These are phyloP conservation scores for Rhodotorula graminis DNA, from an alignment of 768 basidiomycete genomes.

Conservation along the genomic window DNA sequence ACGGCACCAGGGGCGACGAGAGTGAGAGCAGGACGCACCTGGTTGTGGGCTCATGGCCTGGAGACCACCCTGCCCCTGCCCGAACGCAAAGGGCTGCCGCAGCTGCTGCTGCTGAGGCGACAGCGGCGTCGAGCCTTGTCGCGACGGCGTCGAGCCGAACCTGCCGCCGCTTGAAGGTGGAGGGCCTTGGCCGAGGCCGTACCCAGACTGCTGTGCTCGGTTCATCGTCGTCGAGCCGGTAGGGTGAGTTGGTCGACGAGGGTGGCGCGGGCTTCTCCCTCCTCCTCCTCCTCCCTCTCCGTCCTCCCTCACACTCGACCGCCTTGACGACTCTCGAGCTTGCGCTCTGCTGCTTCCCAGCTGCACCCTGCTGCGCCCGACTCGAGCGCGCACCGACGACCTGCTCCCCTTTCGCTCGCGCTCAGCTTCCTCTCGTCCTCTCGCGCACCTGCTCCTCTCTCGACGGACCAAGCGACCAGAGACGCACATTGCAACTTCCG, in stretches of 20 bases:
- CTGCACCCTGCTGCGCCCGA: too few relatives aligned
- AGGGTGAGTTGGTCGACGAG: not conserved
- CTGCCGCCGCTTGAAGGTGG: not conserved
- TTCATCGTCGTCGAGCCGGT: not conserved
- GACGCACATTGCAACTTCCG: too few relatives aligned
- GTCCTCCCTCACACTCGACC: too few relatives aligned
- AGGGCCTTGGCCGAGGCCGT: constrained; percentile 14
- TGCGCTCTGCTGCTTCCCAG: too few relatives aligned
- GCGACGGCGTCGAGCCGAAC: not conserved
- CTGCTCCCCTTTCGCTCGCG: too few relatives aligned
- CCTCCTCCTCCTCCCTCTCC: not conserved
- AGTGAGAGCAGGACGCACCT: not conserved
- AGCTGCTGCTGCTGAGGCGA: not conserved
- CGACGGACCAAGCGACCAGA: too few relatives aligned
- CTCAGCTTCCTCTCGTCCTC: too few relatives aligned
- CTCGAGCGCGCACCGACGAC: too few relatives aligned
- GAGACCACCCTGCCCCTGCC: not conserved
- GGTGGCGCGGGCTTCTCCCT: not conserved
- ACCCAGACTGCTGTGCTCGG: not conserved
- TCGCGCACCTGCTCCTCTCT: too few relatives aligned
- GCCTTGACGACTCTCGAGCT: not conserved
- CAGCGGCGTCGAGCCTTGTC: not conserved
- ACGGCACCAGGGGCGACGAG: not conserved
- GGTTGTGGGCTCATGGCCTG: constrained; percentile 4
- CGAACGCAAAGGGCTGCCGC: not conserved